Conservation (phyloP, 768 basidiomycete species). For the Serpula lacrymans region DNA sequence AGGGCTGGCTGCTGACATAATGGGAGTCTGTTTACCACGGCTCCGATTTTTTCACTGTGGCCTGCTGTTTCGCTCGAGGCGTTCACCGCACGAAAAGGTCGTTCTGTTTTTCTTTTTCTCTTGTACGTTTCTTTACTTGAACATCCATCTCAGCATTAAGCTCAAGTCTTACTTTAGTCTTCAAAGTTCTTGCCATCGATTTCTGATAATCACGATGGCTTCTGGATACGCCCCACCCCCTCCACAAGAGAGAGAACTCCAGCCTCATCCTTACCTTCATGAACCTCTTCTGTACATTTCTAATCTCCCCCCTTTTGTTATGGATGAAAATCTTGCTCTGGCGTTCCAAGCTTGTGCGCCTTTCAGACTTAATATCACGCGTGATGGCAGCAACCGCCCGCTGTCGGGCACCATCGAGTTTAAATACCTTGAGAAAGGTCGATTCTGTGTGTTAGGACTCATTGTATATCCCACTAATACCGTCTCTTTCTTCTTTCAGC, state of each 20-base stretch:
- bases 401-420: conserved; percentile 81
- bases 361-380: conserved; percentile 73
- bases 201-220: conserved; percentile 33
- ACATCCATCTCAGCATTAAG: too few relatives aligned
- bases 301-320: conserved; percentile 66
- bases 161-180: conserved; percentile 4
- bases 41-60: conserved; percentile 27
- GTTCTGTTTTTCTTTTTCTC: too few relatives aligned
- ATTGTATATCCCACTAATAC: conserved; percentile 7
- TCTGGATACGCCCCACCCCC: conserved; percentile 32
- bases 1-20: conserved; percentile 26
- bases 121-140: too few relatives aligned
- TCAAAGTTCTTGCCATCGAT: neutral
- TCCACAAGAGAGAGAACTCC: conserved; percentile 25
- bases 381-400: conserved; percentile 50
- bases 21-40: conserved; percentile 31
- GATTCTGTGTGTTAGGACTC: conserved; percentile 20
- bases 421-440: conserved; percentile 78
- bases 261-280: conserved; percentile 80
- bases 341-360: conserved; percentile 76
- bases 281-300: conserved; percentile 82
- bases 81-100: conserved; percentile 24
- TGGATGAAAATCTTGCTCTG: conserved; percentile 73
- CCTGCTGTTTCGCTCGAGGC: conserved; percentile 9
- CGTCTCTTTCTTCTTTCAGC: conserved; percentile 40